Evolutionary conservation across 1,139 yeast species (phyloP), one percentile per base, ranked within the genome.

Genomic region (Zygosaccharomyces pseudobailii): DNA sequence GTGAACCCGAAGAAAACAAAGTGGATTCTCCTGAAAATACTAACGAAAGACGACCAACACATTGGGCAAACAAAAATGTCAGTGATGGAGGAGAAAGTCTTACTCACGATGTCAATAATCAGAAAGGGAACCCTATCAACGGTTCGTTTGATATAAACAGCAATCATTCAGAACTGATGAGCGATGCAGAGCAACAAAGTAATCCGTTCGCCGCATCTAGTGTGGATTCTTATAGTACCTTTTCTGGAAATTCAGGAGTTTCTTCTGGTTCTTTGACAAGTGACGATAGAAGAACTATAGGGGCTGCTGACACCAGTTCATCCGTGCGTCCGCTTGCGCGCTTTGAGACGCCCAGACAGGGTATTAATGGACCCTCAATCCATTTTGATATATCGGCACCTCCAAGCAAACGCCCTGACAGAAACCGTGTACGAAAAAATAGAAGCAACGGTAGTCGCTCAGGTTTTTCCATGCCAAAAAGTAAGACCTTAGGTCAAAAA

Each of bases 361-460:
- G 23, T 23, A 19, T 30, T 21, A 43, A 42, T 19, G 50, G 50
- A 17, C 59, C 57, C 21, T 44, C 59, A 2, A 62, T 62, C 50
- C 62, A 60, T 28, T 62, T 62, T 36, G 55, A 62, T 39, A 53
- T 61, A 17, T 46, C 52, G 3, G 52, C 52, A 19, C 61, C 59
- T 3, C 63, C 63, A 13, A 52, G 53, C n/a, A 53, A 42, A 27
- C 22, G n/a, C 13, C 19, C 30, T 20, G 33, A 38, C 6, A 38
- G 31, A 27, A 20, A 17, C 9, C 34, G 25, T 19, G 22, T 22
- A 20, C 20, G 34, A 3, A 30, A 23, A 31, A 22, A 23, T 32
- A 24, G 42, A 19, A 35, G 37, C 2, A 33, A 31, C 17, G 22
- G 23, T 34, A 32, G 31, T 9, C 21, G 20, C 23, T 19, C 39